Percentiles rank a stretch among this genome's conserved stretches.
Evolutionary conservation across 2,329 filamentous ascomycete genomes (phyloP).

Genomic region (Colletotrichum abscissum): DNA sequence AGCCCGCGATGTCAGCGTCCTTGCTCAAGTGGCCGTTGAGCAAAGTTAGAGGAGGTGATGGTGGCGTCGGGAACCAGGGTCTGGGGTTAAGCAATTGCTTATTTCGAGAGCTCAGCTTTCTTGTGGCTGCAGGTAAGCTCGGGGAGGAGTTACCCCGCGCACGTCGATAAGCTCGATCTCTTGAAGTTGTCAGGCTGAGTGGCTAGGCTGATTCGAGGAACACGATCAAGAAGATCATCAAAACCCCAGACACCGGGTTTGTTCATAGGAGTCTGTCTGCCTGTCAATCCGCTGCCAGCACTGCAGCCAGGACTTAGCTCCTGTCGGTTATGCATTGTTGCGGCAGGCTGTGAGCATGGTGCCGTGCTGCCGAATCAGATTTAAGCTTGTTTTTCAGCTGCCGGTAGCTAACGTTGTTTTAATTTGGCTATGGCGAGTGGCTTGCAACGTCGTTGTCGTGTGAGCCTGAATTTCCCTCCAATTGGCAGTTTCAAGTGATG

Average conservation of each 20-base stretch:
- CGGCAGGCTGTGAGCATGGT: constrained; percentile 5
- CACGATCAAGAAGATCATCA: no score
- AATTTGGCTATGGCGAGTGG: neutral
- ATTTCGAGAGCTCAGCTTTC: neutral
- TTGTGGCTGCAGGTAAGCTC: constrained; percentile 14
- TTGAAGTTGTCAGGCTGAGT: neutral
- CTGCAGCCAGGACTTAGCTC: neutral
- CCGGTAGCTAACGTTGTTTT: neutral
- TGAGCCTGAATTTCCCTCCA: neutral
- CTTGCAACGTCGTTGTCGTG: neutral
- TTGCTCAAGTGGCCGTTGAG: neutral
- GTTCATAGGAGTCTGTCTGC: neutral
- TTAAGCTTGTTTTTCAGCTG: neutral
- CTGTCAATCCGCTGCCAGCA: neutral
- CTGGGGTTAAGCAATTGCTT: constrained; percentile 16
- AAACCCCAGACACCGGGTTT: neutral
- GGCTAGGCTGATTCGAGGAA: neutral
- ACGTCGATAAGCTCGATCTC: neutral
- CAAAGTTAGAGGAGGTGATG: neutral
- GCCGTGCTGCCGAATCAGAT: neutral
- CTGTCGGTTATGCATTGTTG: neutral
- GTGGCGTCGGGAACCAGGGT: constrained; percentile 10
- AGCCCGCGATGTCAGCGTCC: neutral
- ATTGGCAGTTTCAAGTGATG: neutral
- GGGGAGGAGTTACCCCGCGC: constrained; percentile 10